These are phyloP conservation scores for Salix purpurea DNA, from an alignment of 345 rosid genomes.

Conservation along the genomic window DNA sequence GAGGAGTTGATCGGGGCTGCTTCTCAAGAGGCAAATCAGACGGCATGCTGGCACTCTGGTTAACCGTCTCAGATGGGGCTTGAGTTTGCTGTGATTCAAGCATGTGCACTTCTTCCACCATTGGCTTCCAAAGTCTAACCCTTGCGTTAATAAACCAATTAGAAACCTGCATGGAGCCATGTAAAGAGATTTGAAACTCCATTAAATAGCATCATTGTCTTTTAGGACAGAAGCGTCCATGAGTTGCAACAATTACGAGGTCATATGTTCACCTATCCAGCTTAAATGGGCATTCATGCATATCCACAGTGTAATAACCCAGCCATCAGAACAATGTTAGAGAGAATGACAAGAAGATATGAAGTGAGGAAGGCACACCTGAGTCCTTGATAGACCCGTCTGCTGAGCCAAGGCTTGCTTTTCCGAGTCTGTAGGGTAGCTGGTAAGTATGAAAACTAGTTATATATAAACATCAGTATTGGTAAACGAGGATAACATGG, in stretches of 20 bases:
- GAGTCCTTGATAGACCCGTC: slow-evolving; percentile 31
- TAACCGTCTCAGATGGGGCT: not conserved
- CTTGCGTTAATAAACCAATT: slow-evolving; percentile 35
- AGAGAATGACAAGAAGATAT: not conserved
- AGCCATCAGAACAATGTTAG: not conserved
- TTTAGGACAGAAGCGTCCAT: not conserved
- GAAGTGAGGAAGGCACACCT: slow-evolving; percentile 6
- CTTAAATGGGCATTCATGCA: not conserved
- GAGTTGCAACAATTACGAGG: not conserved
- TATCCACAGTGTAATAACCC: not conserved
- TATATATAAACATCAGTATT: not conserved
- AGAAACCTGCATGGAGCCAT: slow-evolving; percentile 17
- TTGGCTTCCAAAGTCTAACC: slow-evolving; percentile 34
- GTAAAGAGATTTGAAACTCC: not conserved
- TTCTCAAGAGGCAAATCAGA: slow-evolving; percentile 1
- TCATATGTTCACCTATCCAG: not conserved
- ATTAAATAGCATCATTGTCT: not conserved
- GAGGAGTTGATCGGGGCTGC: not conserved
- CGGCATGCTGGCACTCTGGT: not conserved
- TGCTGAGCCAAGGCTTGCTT: slow-evolving; percentile 24
- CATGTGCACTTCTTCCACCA: slow-evolving; percentile 34
- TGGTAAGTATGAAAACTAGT: not conserved
- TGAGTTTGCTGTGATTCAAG: slow-evolving; percentile 20
- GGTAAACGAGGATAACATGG: not conserved
- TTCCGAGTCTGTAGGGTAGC: slow-evolving; percentile 28